phyloP scores from a whole-genome alignment of 2,329 filamentous ascomycete genomes.

The Cercospora citrullina region DNA sequence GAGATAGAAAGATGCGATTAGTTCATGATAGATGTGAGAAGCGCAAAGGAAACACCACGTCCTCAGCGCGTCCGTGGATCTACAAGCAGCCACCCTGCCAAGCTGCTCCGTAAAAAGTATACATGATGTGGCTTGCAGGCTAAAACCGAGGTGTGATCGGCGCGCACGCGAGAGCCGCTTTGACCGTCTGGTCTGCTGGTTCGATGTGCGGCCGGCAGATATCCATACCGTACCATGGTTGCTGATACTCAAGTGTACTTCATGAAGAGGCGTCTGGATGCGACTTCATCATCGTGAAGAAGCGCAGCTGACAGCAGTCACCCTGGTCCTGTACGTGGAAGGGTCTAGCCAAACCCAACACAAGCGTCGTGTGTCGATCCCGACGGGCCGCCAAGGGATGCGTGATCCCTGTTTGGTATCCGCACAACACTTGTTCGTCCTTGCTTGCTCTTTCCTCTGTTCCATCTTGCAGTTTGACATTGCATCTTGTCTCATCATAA shows the following conservation, averaged over 20 bases:
- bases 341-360: background rate
- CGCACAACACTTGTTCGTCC: background rate
- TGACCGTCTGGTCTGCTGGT: background rate
- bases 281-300: background rate
- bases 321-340: background rate
- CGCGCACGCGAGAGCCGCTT: background rate
- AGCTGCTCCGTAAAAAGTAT: constrained; percentile 6
- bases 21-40: background rate
- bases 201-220: background rate
- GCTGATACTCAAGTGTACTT: background rate
- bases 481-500: background rate
- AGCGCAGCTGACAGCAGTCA: background rate
- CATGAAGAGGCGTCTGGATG: background rate
- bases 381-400: background rate
- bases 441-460: background rate
- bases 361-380: background rate
- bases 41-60: background rate
- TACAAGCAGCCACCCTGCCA: constrained; percentile 7
- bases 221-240: background rate
- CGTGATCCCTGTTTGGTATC: background rate
- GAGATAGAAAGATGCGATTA: background rate
- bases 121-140: constrained; percentile 14
- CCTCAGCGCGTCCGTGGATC: background rate
- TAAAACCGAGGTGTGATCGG: constrained; percentile 1
- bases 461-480: background rate